These are phyloP conservation scores for Nymphaea thermarum DNA, from an alignment of 164 flowering plant genomes.

Conservation along the genomic window DNA sequence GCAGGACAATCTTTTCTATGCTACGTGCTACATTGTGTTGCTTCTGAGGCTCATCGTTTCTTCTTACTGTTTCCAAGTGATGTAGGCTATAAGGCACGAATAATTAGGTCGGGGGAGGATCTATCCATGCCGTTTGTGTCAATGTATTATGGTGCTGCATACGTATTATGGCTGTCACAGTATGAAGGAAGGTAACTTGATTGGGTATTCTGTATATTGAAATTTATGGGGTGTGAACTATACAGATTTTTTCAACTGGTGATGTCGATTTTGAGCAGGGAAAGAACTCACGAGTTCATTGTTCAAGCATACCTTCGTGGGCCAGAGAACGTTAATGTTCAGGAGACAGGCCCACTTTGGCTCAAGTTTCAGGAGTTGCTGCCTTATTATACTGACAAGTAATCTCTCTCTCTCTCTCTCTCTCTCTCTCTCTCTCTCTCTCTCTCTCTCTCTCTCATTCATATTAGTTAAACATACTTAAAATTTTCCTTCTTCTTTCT, in stretches of 20 bases:
- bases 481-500: neutral
- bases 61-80: slow-evolving; percentile 30
- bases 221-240: neutral
- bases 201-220: neutral
- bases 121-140: slow-evolving; percentile 67
- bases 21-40: too few relatives aligned
- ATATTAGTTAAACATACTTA: too few relatives aligned
- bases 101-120: slow-evolving; percentile 49
- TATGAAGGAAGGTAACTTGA: slow-evolving; percentile 69
- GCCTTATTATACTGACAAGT: slow-evolving; percentile 36
- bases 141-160: slow-evolving; percentile 91
- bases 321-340: slow-evolving; percentile 62
- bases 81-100: slow-evolving; percentile 60
- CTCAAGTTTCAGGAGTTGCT: slow-evolving; percentile 58
- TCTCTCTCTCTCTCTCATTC: neutral
- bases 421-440: slow-evolving; percentile 3
- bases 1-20: neutral
- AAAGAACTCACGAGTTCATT: slow-evolving; percentile 58
- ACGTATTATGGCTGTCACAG: slow-evolving; percentile 57
- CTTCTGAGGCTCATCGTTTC: neutral
- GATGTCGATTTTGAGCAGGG: slow-evolving; percentile 23
- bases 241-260: neutral
- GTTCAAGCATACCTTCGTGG: slow-evolving; percentile 76
- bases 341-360: slow-evolving; percentile 55
- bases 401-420: neutral